Evolutionary conservation across 1,284 basidiomycete species (phyloP).

Genomic region (Rhizopogon parksii): DNA sequence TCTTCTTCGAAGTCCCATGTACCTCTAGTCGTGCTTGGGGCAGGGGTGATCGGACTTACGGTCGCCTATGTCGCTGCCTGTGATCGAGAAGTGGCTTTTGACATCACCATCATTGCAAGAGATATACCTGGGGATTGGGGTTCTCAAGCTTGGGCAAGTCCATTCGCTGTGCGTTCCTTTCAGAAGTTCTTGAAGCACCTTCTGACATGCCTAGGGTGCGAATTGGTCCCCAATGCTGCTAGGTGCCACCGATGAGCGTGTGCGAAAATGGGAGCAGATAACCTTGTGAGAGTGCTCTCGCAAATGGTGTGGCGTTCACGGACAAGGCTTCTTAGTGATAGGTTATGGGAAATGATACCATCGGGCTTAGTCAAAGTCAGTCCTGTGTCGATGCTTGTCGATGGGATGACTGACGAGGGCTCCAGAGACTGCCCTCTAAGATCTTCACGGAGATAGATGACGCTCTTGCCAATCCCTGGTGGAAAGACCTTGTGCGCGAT

Average conservation of each 20-base stretch:
- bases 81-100: constrained; percentile 26
- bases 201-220: constrained; percentile 41
- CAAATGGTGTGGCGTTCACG: neutral
- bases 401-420: constrained; percentile 7
- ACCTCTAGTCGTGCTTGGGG: constrained; percentile 42
- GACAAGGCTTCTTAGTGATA: constrained; percentile 29
- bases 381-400: neutral
- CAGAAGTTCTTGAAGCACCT: neutral
- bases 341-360: constrained; percentile 43
- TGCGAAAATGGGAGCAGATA: constrained; percentile 35
- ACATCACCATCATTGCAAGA: constrained; percentile 54
- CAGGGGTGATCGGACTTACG: constrained; percentile 45
- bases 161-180: constrained; percentile 54
- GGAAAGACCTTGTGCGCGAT: constrained; percentile 42
- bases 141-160: constrained; percentile 57
- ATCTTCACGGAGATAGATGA: constrained; percentile 31
- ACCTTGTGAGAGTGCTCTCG: constrained; percentile 34
- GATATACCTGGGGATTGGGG: constrained; percentile 59
- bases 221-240: constrained; percentile 64
- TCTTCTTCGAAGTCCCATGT: constrained; percentile 4
- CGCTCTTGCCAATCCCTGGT: constrained; percentile 37
- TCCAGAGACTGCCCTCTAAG: constrained; percentile 39
- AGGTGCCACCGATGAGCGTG: constrained; percentile 31
- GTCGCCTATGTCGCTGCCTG: constrained; percentile 35
- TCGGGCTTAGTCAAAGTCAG: constrained; percentile 38